A percentile compares a stretch with the other conserved stretches of the same genome.
Evolutionary conservation across 1,284 basidiomycete species (phyloP).

Genomic region (Puccinia hordei): DNA sequence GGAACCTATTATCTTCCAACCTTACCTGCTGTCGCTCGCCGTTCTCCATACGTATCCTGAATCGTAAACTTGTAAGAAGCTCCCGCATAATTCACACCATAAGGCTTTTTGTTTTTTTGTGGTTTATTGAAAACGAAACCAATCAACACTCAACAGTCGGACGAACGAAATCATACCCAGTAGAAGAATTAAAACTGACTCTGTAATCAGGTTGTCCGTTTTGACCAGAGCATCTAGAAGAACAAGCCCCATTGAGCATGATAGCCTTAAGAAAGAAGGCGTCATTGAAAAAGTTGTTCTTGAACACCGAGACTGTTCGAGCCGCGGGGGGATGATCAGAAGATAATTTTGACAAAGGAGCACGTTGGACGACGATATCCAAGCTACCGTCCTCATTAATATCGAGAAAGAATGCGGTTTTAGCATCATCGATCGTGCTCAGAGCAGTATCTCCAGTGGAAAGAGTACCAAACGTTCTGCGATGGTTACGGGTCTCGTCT

Average conservation of each 20-base stretch:
- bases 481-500: slow-evolving; percentile 58
- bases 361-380: slow-evolving; percentile 85
- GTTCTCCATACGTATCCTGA: slow-evolving; percentile 83
- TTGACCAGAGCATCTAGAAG: slow-evolving; percentile 70
- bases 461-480: slow-evolving; percentile 69
- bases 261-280: slow-evolving; percentile 98
- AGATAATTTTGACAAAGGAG: slow-evolving; percentile 61
- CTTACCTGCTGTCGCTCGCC: slow-evolving; percentile 83
- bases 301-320: slow-evolving; percentile 72
- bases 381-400: slow-evolving; percentile 91
- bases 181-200: slow-evolving; percentile 63
- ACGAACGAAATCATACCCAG: slow-evolving; percentile 50
- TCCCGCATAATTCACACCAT: slow-evolving; percentile 89
- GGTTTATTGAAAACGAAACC: background rate
- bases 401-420: slow-evolving; percentile 80
- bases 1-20: no score
- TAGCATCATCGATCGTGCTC: slow-evolving; percentile 73
- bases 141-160: background rate
- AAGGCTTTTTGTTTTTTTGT: slow-evolving; percentile 70
- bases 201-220: slow-evolving; percentile 71
- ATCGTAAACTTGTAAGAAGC: slow-evolving; percentile 98
- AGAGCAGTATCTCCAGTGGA: slow-evolving; percentile 66
- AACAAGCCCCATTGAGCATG: slow-evolving; percentile 92
- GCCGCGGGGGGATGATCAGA: slow-evolving; percentile 62
- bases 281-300: slow-evolving; percentile 98